Percentiles rank a stretch among this genome's conserved stretches.
Evolutionary conservation across 2,329 filamentous ascomycete species (phyloP).

Genomic region (Alternaria atra): DNA sequence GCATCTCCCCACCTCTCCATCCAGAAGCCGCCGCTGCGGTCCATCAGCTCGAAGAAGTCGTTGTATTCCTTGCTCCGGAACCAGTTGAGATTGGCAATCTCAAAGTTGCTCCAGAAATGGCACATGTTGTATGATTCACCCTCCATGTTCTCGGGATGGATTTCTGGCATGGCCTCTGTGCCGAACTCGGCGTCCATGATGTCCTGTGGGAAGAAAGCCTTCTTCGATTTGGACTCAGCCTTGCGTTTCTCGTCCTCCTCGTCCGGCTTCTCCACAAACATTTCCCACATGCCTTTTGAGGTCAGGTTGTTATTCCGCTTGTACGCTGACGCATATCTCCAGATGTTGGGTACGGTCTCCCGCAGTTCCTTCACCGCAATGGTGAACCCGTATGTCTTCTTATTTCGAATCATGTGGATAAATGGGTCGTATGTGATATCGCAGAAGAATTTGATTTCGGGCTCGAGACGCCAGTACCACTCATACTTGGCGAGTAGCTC

Average conservation of each 20-base stretch:
- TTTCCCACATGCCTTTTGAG: slow-evolving; percentile 95
- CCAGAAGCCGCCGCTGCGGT: slow-evolving; percentile 97
- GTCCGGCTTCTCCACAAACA: slow-evolving; percentile 86
- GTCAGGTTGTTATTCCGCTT: slow-evolving; percentile 90
- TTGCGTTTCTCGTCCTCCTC: slow-evolving; percentile 66
- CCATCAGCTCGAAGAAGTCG: slow-evolving; percentile 99
- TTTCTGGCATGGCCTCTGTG: slow-evolving; percentile 74
- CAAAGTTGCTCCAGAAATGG: slow-evolving; percentile 99
- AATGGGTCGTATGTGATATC: slow-evolving; percentile 99
- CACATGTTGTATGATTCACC: slow-evolving; percentile 99
- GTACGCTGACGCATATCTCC: slow-evolving; percentile 97
- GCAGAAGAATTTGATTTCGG: slow-evolving; percentile 99
- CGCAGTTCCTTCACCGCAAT: slow-evolving; percentile 98
- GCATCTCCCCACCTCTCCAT: slow-evolving; percentile 99
- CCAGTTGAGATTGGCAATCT: slow-evolving; percentile 93
- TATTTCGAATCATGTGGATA: slow-evolving; percentile 88
- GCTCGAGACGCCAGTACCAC: slow-evolving; percentile 99
- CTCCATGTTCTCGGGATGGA: slow-evolving; percentile 94
- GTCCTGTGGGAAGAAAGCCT: slow-evolving; percentile 79
- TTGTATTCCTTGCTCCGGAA: slow-evolving; percentile 98
- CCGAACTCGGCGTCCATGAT: slow-evolving; percentile 79
- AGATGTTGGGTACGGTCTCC: slow-evolving; percentile 98
- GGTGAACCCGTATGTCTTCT: slow-evolving; percentile 99
- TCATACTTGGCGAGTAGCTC: slow-evolving; percentile 94
- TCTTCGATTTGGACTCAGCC: slow-evolving; percentile 71